A percentile compares a stretch with the other conserved stretches of the same genome.
Conservation (phyloP, 352 stramenopile species). For the Phytophthora cactorum region DNA sequence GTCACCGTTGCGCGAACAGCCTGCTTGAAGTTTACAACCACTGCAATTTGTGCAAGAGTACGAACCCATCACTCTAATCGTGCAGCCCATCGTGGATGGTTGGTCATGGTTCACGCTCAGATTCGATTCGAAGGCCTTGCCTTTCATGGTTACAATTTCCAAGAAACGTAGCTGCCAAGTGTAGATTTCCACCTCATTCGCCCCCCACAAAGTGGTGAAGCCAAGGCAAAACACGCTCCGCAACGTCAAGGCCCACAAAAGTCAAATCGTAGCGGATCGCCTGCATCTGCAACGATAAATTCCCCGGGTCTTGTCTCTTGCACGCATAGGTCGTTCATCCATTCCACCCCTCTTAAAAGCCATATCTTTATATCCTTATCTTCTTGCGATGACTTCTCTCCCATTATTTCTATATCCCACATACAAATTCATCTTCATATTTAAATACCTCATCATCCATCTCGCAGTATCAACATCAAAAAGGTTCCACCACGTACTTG, state of each 20-base stretch:
- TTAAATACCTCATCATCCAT: constrained; percentile 1
- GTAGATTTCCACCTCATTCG: neutral
- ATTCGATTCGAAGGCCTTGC: neutral
- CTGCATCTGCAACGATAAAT: constrained; percentile 16
- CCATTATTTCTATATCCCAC: neutral
- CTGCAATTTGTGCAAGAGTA: constrained; percentile 24
- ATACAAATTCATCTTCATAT: constrained; percentile 6
- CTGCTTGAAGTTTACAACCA: constrained; percentile 30
- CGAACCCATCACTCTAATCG: constrained; percentile 23
- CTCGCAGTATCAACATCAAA: neutral
- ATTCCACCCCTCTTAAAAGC: neutral
- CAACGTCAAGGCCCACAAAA: neutral
- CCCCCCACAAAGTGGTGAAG: constrained; percentile 1
- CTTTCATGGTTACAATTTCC: neutral
- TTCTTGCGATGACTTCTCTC: too few relatives aligned
- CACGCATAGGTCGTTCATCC: constrained; percentile 4
- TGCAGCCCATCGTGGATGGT: constrained; percentile 25
- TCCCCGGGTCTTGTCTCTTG: constrained; percentile 27
- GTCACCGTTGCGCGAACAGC: constrained; percentile 16
- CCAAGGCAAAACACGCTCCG: constrained; percentile 1
- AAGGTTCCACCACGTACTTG: constrained; percentile 15
- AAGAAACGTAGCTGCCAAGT: neutral
- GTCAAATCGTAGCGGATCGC: constrained; percentile 7
- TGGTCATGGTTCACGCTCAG: constrained; percentile 12
- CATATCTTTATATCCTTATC: constrained; percentile 1